Evolutionary conservation across 345 rosid species (phyloP), one percentile per base, ranked within the genome.

Genomic region (Diplotaxis tenuifolia): DNA sequence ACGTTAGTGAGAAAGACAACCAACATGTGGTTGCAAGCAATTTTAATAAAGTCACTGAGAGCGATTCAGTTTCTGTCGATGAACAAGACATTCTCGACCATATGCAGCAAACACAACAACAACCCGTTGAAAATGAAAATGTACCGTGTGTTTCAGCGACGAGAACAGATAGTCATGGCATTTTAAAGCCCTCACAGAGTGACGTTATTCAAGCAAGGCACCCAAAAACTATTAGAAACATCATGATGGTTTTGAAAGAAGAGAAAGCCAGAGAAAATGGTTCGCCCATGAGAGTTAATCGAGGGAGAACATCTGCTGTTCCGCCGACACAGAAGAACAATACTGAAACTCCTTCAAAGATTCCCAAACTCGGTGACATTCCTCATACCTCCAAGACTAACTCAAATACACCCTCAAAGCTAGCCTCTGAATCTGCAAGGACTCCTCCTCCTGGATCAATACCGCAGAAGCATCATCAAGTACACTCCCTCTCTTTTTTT

Each of bases 191-290:
- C 23, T 57, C 80, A 16, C 80, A 74, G 32, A 74, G 60, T 75
- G 86, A 81, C 65, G 89, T 75, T 29, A 31, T 73, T 32, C 90
- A 85, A 76, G 61, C 84, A 72, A 90, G 84, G 86, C 93, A 90
- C 73, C 94, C 97, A 2, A 95, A 88, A 77, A 87, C 91, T 59
- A 92, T 92, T 47, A 90, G 82, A 81, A 83, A 78, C 78, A 90
- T 92, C 57, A 90, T 95, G 96, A 88, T 86, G 87, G 88, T 97
- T 73, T 74, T 95, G 74, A 95, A 88, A 84, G 99, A 92, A 86
- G 99, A 92, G 57, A 88, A 88, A 82, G 82, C 80, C 62, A 84
- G 96, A 83, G 97, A 92, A 78, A 95, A 83, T 76, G 83, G 85
- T 76, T 95, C 96, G 31, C 96, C 96, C 6, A 75, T 86, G 89